Evolutionary conservation across 371 early-diverging fungal genomes (phyloP), one percentile per base, ranked within the genome.

Genomic region (Mortierella sp.): DNA sequence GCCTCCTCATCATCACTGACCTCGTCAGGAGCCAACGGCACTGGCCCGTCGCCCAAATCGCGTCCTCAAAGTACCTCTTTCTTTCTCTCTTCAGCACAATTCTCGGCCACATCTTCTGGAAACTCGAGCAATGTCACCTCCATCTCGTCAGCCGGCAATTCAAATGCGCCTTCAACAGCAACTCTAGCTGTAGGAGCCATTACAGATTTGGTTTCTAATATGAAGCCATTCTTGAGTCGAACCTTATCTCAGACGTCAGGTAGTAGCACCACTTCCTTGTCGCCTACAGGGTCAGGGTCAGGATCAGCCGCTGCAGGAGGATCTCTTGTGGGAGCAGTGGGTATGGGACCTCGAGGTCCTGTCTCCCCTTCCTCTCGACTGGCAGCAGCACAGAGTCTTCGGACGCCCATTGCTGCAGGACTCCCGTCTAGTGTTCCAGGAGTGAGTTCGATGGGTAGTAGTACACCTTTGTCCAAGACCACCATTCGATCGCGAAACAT

Each of bases 391-490:
- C 63, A 67, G 6, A 57, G 63, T 11, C 51, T 79, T 1, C 57
- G 79, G 5, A 79, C 79, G 0, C 79, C 79, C 9, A 79, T 79
- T 53, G 79, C 79, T 12, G 79, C 79, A 18, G 79, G 79, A 4
- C 29, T 79, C 26, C 79, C 79, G 0, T 19, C 79, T 1, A 79
- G 48, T 30, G 56, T 62, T 25, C 44, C 52, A 11, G 79, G 79
- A 0, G 59, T 66, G 0, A 73, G 79, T 0, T 72, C 79, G 0
- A 65, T 72, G 73, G 73, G 79, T 11, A 66, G 64, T 37, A 37
- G 37, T 9, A 37, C 76, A 1, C 60, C 76, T 1, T 71, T 76
- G 0, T 72, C 73, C 7, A 72, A 66, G 50, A 66, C 79, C 1
- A 68, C 79, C 11, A 7, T 72, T 11, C 61, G 73, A 46, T 79